Evolutionary conservation across 1,284 basidiomycete genomes (phyloP).

Genomic region (Sporisorium scitamineum): DNA sequence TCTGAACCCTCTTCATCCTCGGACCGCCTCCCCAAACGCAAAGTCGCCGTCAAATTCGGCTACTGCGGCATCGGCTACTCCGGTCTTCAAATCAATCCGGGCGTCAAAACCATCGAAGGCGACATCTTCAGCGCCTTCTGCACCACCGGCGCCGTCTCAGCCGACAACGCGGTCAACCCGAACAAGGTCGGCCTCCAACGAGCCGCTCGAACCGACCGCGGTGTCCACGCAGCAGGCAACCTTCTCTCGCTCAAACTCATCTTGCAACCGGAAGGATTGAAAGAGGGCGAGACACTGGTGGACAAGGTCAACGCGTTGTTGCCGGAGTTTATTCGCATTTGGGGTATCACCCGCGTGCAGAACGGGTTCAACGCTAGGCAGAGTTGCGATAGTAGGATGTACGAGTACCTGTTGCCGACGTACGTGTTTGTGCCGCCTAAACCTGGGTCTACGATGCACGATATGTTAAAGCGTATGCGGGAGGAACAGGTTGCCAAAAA

Average conservation of each 20-base stretch:
- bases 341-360: constrained; percentile 88
- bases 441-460: constrained; percentile 72
- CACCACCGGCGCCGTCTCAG: constrained; percentile 87
- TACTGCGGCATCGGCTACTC: constrained; percentile 78
- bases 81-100: constrained; percentile 87
- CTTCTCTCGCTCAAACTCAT: constrained; percentile 72
- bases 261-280: constrained; percentile 70
- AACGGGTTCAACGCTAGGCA: constrained; percentile 91
- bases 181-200: constrained; percentile 88
- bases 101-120: constrained; percentile 88
- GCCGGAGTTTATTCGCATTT: constrained; percentile 90
- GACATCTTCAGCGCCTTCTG: constrained; percentile 88
- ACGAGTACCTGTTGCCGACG: constrained; percentile 96
- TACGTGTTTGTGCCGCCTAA: constrained; percentile 93
- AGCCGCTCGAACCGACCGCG: constrained; percentile 94
- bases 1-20: not conserved
- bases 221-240: constrained; percentile 97
- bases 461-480: constrained; percentile 54
- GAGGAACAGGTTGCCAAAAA: constrained; percentile 24
- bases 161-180: constrained; percentile 91
- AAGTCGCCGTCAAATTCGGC: constrained; percentile 73
- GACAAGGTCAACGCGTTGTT: constrained; percentile 85
- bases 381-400: constrained; percentile 83
- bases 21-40: constrained; percentile 72
- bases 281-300: constrained; percentile 72